Percentiles rank a stretch among this genome's conserved stretches.
phyloP scores from a whole-genome alignment of 768 basidiomycete species.

The Mycena vitilis region DNA sequence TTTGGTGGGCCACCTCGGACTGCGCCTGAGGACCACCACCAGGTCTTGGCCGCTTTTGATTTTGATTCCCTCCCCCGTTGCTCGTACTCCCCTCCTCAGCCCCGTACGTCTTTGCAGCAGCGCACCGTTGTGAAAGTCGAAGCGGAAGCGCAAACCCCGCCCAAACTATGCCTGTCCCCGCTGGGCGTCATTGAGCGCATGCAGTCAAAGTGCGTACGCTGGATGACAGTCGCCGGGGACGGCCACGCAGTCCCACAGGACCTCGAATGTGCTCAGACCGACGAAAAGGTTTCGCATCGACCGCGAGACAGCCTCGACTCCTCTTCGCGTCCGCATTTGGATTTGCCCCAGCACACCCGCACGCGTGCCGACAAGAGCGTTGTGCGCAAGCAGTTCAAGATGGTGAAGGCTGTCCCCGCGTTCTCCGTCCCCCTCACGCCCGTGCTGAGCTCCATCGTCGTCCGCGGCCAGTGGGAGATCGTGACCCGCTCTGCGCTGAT shows the following conservation, averaged over 20 bases:
- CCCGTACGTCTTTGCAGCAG: constrained; percentile 9
- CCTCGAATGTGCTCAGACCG: not conserved
- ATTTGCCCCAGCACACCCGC: constrained; percentile 28
- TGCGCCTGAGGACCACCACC: constrained; percentile 52
- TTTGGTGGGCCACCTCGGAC: constrained; percentile 42
- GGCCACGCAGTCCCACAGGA: not conserved
- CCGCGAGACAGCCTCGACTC: constrained; percentile 22
- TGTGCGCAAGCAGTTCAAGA: constrained; percentile 55
- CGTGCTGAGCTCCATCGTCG: constrained; percentile 75
- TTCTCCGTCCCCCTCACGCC: constrained; percentile 78
- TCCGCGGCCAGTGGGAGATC: constrained; percentile 89
- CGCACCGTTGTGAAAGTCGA: constrained; percentile 36
- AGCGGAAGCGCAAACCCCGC: constrained; percentile 36
- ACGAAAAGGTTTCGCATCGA: constrained; percentile 32
- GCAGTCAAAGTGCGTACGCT: constrained; percentile 54
- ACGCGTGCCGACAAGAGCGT: constrained; percentile 35
- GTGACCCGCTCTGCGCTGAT: constrained; percentile 69
- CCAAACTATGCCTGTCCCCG: constrained; percentile 39
- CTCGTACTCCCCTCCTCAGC: constrained; percentile 18
- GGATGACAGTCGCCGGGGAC: constrained; percentile 3
- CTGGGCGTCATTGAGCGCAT: constrained; percentile 53
- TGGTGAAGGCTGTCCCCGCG: constrained; percentile 70
- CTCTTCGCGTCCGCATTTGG: constrained; percentile 22
- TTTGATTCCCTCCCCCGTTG: constrained; percentile 62
- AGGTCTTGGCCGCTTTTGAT: constrained; percentile 57